Conservation (phyloP, 306 rosid genomes). For the Senna siamea region DNA sequence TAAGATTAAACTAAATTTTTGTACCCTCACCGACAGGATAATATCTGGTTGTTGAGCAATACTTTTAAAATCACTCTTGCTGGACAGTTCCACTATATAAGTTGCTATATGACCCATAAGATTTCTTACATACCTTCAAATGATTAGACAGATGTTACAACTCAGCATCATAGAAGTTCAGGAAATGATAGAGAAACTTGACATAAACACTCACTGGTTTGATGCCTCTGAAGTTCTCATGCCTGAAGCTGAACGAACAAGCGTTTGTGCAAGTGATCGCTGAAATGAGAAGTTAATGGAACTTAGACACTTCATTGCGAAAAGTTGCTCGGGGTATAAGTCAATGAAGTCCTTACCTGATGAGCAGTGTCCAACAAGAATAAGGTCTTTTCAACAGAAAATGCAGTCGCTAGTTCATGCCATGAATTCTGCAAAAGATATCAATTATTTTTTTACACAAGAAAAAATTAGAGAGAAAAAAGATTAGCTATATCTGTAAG, state of each 20-base stretch:
- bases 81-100: conserved; percentile 70
- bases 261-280: conserved; percentile 94
- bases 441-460: not conserved
- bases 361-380: conserved; percentile 67
- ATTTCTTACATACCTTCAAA: conserved; percentile 70
- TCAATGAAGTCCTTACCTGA: conserved; percentile 61
- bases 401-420: conserved; percentile 83
- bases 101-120: conserved; percentile 78
- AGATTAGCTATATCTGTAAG: not conserved
- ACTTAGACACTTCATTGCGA: conserved; percentile 35
- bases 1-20: conserved; percentile 15
- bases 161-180: conserved; percentile 12
- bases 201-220: conserved; percentile 69
- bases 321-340: conserved; percentile 30
- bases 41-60: conserved; percentile 89
- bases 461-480: not conserved
- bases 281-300: conserved; percentile 42
- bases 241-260: conserved; percentile 88
- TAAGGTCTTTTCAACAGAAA: conserved; percentile 71
- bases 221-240: conserved; percentile 67
- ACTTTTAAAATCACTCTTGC: conserved; percentile 70
- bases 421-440: conserved; percentile 74
- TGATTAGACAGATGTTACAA: conserved; percentile 33
- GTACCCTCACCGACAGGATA: conserved; percentile 65
- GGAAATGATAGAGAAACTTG: conserved; percentile 11